Evolutionary conservation across 23 red algal species (phyloP).

Genomic region (Gracilaria vermiculophylla): DNA sequence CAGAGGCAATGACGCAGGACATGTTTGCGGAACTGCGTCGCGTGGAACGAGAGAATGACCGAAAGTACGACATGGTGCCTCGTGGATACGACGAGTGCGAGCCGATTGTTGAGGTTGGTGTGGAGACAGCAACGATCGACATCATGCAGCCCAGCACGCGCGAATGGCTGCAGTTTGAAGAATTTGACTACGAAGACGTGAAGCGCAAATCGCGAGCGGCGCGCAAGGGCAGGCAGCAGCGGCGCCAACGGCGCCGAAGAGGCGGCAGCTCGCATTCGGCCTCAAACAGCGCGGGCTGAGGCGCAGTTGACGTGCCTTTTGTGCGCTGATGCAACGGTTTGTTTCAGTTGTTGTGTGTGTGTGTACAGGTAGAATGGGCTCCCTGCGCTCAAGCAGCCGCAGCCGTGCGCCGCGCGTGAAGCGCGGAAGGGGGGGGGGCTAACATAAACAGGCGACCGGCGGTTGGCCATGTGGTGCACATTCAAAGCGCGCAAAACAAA

Average conservation of each 20-base stretch:
- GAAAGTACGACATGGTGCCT: slow-evolving; percentile 4
- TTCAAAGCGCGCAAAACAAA: too few relatives aligned
- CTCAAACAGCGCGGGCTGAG: neutral
- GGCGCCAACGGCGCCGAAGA: neutral
- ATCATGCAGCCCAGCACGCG: neutral
- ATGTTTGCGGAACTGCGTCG: neutral
- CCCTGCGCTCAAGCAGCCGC: too few relatives aligned
- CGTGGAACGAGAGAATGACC: neutral
- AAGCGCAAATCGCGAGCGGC: neutral
- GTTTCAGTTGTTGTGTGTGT: too few relatives aligned
- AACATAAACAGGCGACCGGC: too few relatives aligned
- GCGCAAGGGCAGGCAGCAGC: neutral
- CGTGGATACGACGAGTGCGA: neutral
- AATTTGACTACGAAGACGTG: slow-evolving; percentile 25
- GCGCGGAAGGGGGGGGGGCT: too few relatives aligned
- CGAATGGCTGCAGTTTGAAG: neutral
- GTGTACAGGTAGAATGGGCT: too few relatives aligned
- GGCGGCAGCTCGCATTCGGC: neutral
- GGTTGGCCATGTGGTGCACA: too few relatives aligned
- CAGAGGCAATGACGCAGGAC: neutral
- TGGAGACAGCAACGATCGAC: neutral
- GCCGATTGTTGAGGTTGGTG: neutral
- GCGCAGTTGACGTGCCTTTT: too few relatives aligned
- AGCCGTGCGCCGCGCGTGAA: too few relatives aligned
- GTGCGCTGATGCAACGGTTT: too few relatives aligned